Base-by-base conservation (phyloP, 306 rosid genomes). In the Albizia julibrissin region DNA sequence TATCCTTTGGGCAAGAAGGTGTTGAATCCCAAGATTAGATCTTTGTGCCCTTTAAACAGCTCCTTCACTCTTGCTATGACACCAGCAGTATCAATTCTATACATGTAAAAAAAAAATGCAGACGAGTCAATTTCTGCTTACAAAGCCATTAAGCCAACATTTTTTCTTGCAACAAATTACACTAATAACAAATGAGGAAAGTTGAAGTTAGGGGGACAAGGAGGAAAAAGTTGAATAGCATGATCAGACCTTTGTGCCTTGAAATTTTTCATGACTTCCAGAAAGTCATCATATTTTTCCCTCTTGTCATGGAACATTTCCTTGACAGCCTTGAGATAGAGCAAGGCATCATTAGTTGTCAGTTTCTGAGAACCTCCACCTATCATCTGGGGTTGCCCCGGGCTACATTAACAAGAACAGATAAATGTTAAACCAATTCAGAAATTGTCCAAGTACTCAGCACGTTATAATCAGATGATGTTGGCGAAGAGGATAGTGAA, bases 261-360 rank as follows among this genome's bases (percentile, higher is more conserved):
- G 83, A 90, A 95, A 80, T 93, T 95, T 84, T 93, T 93, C 99
- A 95, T 93, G 43, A 95, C 95, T 86, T 91, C 92, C 64, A 95
- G 87, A 86, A 95, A 95, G 79, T 88, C 97, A 49, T 87, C 91
- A 44, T 93, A 95, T 33, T 88, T 93, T 37, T 88, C 94, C 84
- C 84, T 88, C 42, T 91, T 89, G 81, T 95, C 94, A 80, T 89
- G 93, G 87, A 95, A 95, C 72, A 87, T 91, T 82, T 91, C 98
- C 92, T 95, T 91, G 62, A 95, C 97, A 13, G 92, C 91, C 85
- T 88, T 95, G 54, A 95, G 94, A 88, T 93, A 95, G 21, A 87
- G 79, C 54, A 95, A 86, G 78, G 99, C 98, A 72, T 95, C 93
- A 24, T 90, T 87, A 29, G 91, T 87, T 33, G 98, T 95, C 33